Evolutionary conservation across 2,329 filamentous ascomycete species (phyloP).

Genomic region (Coniochaeta hoffmannii): DNA sequence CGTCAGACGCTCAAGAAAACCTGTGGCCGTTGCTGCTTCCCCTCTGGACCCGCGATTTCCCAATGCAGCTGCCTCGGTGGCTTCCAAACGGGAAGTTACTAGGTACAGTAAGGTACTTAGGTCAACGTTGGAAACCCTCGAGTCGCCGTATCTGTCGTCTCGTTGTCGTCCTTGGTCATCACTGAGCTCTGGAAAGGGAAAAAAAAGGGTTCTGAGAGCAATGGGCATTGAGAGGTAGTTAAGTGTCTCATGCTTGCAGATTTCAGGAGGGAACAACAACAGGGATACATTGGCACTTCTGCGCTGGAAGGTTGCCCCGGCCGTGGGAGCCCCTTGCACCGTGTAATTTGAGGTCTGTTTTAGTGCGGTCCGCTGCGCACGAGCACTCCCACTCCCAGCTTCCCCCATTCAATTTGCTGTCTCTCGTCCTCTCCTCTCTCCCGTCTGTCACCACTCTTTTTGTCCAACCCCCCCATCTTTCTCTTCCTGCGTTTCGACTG

Average conservation of each 20-base stretch:
- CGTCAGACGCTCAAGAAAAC: background rate
- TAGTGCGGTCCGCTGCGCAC: slow-evolving; percentile 1
- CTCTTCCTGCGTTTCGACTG: slow-evolving; percentile 2
- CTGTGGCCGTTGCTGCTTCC: background rate
- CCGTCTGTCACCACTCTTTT: background rate
- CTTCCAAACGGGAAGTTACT: too few species aligned
- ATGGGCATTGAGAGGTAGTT: background rate
- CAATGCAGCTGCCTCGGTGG: background rate
- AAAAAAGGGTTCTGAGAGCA: too few species aligned
- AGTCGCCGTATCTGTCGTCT: too few species aligned
- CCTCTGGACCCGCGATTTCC: background rate
- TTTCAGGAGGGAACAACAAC: background rate
- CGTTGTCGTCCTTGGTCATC: too few species aligned
- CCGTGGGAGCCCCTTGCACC: background rate
- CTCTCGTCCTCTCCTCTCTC: background rate
- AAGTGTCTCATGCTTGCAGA: background rate
- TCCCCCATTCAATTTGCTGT: background rate
- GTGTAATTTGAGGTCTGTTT: slow-evolving; percentile 2
- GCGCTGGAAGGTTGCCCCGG: too few species aligned
- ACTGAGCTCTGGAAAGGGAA: too few species aligned
- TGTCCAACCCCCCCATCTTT: background rate
- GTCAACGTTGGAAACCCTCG: too few species aligned
- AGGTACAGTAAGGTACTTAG: too few species aligned
- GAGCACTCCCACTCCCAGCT: background rate
- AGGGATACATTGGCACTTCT: background rate